A percentile compares a stretch with the other conserved stretches of the same genome.
These are phyloP conservation scores for Amorphotheca resinae DNA, from an alignment of 495 filamentous ascomycete genomes.

Conservation along the genomic window DNA sequence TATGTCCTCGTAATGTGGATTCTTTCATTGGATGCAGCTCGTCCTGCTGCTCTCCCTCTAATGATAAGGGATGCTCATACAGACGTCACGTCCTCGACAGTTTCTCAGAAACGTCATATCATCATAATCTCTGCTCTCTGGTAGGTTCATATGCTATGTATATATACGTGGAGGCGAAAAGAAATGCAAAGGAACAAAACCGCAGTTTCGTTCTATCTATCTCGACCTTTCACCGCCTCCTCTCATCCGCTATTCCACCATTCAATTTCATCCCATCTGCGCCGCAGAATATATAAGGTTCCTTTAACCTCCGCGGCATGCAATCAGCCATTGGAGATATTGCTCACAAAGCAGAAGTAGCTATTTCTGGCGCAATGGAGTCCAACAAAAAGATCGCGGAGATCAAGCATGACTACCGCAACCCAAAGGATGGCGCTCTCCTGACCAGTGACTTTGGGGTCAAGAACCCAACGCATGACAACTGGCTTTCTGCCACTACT, in stretches of 20 bases:
- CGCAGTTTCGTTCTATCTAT: not conserved
- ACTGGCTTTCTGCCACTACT: constrained; percentile 60
- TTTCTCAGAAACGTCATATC: too few species aligned
- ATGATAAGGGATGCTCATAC: too few species aligned
- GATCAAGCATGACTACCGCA: constrained; percentile 19
- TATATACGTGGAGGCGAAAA: too few species aligned
- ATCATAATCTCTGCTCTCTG: too few species aligned
- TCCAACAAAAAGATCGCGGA: constrained; percentile 23
- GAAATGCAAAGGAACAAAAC: too few species aligned
- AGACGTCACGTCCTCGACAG: too few species aligned
- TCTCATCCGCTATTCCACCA: not conserved
- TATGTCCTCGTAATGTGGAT: too few species aligned
- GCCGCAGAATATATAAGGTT: not conserved
- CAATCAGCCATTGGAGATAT: constrained; percentile 10
- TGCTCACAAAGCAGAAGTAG: constrained; percentile 8
- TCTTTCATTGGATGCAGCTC: too few species aligned
- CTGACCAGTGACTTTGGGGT: constrained; percentile 73
- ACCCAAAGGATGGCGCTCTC: constrained; percentile 10
- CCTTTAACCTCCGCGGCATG: constrained; percentile 2
- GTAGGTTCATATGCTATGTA: too few species aligned
- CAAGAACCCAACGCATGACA: constrained; percentile 59
- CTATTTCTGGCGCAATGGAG: constrained; percentile 7
- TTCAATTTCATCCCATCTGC: not conserved
- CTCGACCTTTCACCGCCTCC: not conserved
- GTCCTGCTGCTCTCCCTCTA: too few species aligned